Base-by-base conservation (phyloP, 805 yeast genomes). In the Debaryomyces tyrocola region DNA sequence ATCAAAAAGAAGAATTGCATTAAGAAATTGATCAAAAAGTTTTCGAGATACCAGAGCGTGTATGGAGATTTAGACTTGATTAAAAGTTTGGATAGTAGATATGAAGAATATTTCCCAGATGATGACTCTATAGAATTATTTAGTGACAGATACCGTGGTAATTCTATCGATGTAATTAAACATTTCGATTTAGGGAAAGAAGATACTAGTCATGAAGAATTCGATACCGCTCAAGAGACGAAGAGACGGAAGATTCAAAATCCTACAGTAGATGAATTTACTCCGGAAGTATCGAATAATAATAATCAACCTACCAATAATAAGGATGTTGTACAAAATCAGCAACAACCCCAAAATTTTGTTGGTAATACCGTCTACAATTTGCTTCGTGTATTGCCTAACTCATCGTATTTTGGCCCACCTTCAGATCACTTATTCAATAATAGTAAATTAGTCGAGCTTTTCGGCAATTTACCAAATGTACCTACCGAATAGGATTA, bases 11-110 rank as follows among this genome's bases (percentile, higher is more conserved):
- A 69, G 43, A 41, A 42, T 14, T 59, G 54, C 41, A 54, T 72
- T 45, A 63, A 61, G 44, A 62, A 56, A 39, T 58, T 73, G 37
- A 63, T 68, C 43, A 66, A 62, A 40, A 63, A 75, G 38, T 87
- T 92, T 31, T 90, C 85, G 53, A 21, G 42, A 15, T 27, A 39
- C n/a, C 42, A 39, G 29, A 39, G 42, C 7, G 42, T 39, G 18
- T 39, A 39, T 28, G 42, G 42, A 12, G 42, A 39, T 36, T 64
- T 87, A 18, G 77, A 79, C 38, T 85, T 87, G 11, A 82, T 90
- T 5, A 69, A 77, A 40, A 75, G 80, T 41, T 74, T 92, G 39
- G 90, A 87, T 51, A 74, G 72, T 46, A 77, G 95, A 50, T 90
- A 77, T 63, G 68, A 75, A 28, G 83, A 80, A 49, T 65, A 76